Evolutionary conservation across 192 early-diverging fungal genomes (phyloP).

Genomic region (Podila minutissima): DNA sequence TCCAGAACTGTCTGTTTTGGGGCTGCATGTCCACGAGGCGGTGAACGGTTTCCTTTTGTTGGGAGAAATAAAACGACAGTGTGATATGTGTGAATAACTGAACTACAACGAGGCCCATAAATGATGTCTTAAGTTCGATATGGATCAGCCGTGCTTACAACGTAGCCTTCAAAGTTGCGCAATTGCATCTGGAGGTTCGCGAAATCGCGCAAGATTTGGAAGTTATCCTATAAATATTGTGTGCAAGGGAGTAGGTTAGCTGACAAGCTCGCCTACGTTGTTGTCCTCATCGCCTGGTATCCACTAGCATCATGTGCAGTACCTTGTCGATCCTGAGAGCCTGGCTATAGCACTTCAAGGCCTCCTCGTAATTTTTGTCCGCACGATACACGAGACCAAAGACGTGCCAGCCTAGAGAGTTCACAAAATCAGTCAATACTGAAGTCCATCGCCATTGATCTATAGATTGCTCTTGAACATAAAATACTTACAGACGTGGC

Average conservation of each 20-base stretch:
- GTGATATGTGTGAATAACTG: background rate
- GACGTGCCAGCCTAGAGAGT: constrained; percentile 88
- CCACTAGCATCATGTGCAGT: background rate
- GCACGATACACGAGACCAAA: constrained; percentile 93
- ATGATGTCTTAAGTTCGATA: no score
- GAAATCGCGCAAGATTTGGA: constrained; percentile 93
- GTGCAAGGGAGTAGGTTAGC: background rate
- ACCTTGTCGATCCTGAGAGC: constrained; percentile 87
- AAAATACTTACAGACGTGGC: constrained; percentile 82
- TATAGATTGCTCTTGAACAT: background rate
- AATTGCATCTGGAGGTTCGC: constrained; percentile 87
- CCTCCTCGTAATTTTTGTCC: constrained; percentile 94
- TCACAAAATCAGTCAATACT: background rate
- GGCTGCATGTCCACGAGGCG: constrained; percentile 78
- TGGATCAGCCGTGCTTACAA: constrained; percentile 8
- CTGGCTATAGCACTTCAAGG: constrained; percentile 89
- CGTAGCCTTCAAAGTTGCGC: constrained; percentile 86
- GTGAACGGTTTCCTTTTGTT: constrained; percentile 65
- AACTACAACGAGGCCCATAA: background rate
- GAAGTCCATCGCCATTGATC: no score
- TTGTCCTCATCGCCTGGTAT: background rate
- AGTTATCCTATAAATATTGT: constrained; percentile 66
- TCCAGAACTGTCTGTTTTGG: constrained; percentile 80
- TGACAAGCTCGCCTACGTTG: no score
- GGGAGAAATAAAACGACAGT: background rate